Conservation (phyloP, 2,329 filamentous ascomycete species). For the Trichoderma sp. region DNA sequence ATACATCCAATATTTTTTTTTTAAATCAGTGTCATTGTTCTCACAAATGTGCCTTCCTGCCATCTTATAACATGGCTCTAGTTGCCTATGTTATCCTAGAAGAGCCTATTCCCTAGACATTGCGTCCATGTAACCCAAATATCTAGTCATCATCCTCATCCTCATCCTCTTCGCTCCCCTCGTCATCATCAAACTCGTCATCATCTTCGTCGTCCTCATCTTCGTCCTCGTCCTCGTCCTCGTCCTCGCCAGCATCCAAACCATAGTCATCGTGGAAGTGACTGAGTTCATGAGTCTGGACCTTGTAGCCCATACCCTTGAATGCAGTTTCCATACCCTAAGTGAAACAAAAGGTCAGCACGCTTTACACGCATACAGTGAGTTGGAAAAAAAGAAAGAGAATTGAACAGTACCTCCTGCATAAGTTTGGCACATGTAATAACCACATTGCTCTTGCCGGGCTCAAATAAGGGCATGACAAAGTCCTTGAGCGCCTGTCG, state of each 20-base stretch:
- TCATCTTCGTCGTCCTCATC: constrained; percentile 39
- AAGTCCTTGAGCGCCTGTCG: constrained; percentile 69
- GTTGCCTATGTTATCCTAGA: neutral
- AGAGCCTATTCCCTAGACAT: neutral
- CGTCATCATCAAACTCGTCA: constrained; percentile 17
- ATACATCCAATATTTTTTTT: neutral
- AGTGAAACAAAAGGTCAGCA: constrained; percentile 11
- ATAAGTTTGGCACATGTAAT: constrained; percentile 85
- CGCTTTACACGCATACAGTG: neutral
- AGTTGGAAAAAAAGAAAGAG: too few relatives aligned
- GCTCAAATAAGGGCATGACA: constrained; percentile 75
- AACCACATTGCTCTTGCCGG: constrained; percentile 77
- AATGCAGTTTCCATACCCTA: constrained; percentile 76
- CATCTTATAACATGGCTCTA: neutral
- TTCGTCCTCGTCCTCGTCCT: constrained; percentile 50
- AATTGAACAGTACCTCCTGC: constrained; percentile 59
- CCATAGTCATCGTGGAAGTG: constrained; percentile 91
- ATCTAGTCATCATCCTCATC: neutral
- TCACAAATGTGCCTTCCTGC: neutral
- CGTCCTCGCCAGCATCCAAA: constrained; percentile 63
- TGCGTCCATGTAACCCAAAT: neutral
- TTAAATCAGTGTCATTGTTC: neutral
- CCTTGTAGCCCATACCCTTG: constrained; percentile 71
- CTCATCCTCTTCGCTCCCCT: constrained; percentile 12
- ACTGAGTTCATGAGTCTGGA: constrained; percentile 67